Conservation (phyloP, 805 yeast genomes). For the Candida silvicultrix region DNA sequence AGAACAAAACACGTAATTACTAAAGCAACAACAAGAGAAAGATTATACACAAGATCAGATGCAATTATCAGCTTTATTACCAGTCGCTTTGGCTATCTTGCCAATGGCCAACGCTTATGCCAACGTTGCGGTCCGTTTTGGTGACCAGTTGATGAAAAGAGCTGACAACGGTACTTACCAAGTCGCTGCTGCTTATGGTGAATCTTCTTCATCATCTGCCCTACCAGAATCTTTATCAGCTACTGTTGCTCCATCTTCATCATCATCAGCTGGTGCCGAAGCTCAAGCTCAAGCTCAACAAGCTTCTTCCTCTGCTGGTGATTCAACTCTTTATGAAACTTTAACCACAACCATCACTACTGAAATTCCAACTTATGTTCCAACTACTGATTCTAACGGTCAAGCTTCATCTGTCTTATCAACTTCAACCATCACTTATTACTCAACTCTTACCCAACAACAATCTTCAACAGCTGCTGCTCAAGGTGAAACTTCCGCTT, state of each 20-base stretch:
- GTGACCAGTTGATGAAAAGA: slow-evolving; percentile 15
- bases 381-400: slow-evolving; percentile 18
- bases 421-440: slow-evolving; percentile 12
- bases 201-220: neutral
- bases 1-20: neutral
- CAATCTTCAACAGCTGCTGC: neutral
- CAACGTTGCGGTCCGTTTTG: slow-evolving; percentile 19
- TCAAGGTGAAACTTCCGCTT: slow-evolving; percentile 4
- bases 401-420: slow-evolving; percentile 8
- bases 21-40: neutral
- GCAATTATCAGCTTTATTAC: slow-evolving; percentile 9
- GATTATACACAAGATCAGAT: slow-evolving; percentile 3
- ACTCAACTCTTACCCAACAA: slow-evolving; percentile 12
- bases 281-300: neutral
- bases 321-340: slow-evolving; percentile 1
- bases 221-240: neutral
- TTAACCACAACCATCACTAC: slow-evolving; percentile 9
- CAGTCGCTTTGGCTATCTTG: slow-evolving; percentile 8
- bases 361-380: slow-evolving; percentile 13
- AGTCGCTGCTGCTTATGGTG: too few relatives aligned
- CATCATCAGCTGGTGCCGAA: too few relatives aligned
- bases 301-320: neutral
- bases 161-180: slow-evolving; percentile 5
- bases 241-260: neutral
- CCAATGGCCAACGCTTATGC: slow-evolving; percentile 15